Percentiles rank a stretch among this genome's conserved stretches.
Evolutionary conservation across 1,139 yeast species (phyloP).

Genomic region (Taphrina sp.): DNA sequence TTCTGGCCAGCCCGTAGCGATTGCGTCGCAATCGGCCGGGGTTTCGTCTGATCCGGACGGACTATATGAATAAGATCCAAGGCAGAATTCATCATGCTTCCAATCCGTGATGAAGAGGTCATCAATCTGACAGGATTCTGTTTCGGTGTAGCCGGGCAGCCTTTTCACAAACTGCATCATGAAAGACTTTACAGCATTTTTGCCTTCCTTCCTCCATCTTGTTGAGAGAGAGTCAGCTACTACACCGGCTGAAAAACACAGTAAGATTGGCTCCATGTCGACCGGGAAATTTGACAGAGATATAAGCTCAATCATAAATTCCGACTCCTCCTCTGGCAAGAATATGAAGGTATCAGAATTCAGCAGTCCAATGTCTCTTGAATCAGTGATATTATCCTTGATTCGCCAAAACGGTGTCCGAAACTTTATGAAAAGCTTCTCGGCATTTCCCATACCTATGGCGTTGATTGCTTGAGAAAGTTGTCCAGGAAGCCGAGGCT

Average conservation of each 20-base stretch:
- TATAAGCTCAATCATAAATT: slow-evolving; percentile 6
- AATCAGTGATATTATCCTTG: no score
- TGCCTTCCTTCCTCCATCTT: slow-evolving; percentile 2
- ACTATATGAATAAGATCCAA: slow-evolving; percentile 7
- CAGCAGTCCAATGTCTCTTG: neutral
- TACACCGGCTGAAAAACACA: slow-evolving; percentile 9
- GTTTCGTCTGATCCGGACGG: slow-evolving; percentile 5
- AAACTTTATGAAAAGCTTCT: slow-evolving; percentile 16
- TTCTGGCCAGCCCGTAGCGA: slow-evolving; percentile 2
- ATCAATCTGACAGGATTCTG: neutral
- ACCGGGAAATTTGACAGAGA: slow-evolving; percentile 16
- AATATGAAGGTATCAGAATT: slow-evolving; percentile 8
- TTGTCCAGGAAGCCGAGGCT: slow-evolving; percentile 47
- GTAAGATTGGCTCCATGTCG: slow-evolving; percentile 3
- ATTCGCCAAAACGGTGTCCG: slow-evolving; percentile 5
- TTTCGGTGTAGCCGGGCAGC: neutral
- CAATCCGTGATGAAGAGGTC: slow-evolving; percentile 18
- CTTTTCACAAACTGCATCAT: slow-evolving; percentile 4
- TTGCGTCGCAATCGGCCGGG: slow-evolving; percentile 1
- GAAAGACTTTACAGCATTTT: slow-evolving; percentile 3
- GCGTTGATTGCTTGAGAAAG: neutral
- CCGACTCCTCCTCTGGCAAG: slow-evolving; percentile 3
- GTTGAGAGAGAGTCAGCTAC: neutral
- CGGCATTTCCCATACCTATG: slow-evolving; percentile 17
- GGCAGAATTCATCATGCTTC: slow-evolving; percentile 9